Conservation (phyloP, 441 rosid species). For the Pelargonium cotyledonis region DNA sequence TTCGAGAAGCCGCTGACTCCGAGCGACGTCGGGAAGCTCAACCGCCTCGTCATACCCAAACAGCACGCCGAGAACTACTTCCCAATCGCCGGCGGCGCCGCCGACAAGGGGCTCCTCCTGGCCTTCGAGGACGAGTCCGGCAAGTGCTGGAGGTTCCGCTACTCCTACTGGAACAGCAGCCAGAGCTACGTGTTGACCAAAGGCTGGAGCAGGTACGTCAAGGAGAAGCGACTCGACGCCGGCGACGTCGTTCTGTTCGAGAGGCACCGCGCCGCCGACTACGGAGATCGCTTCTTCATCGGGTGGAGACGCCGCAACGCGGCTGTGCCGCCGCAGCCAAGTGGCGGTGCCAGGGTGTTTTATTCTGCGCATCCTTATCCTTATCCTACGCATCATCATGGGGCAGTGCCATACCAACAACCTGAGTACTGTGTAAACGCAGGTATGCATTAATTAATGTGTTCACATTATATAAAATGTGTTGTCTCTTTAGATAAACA, state of each 20-base stretch:
- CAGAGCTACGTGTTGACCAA: slow-evolving; percentile 92
- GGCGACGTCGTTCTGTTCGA: slow-evolving; percentile 75
- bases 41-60: slow-evolving; percentile 88
- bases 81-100: slow-evolving; percentile 71
- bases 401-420: slow-evolving; percentile 39
- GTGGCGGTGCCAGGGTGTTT: slow-evolving; percentile 17
- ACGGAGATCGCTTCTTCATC: slow-evolving; percentile 51
- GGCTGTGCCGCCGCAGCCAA: slow-evolving; percentile 18
- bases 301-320: slow-evolving; percentile 62
- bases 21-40: slow-evolving; percentile 89
- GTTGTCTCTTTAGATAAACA: too few species aligned
- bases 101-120: slow-evolving; percentile 69
- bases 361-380: slow-evolving; percentile 23
- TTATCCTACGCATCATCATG: slow-evolving; percentile 34
- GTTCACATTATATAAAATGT: background rate
- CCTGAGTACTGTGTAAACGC: background rate
- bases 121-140: background rate
- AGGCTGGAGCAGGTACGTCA: slow-evolving; percentile 95
- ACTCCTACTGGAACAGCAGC: slow-evolving; percentile 98
- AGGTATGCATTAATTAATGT: background rate
- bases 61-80: slow-evolving; percentile 93
- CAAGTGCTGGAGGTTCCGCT: slow-evolving; percentile 78
- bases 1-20: slow-evolving; percentile 70
- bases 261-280: slow-evolving; percentile 55
- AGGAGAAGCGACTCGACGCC: slow-evolving; percentile 85